A percentile compares a stretch with the other conserved stretches of the same genome.
Conservation (phyloP, 345 rosid species). For the Eucalyptus brandiana region DNA sequence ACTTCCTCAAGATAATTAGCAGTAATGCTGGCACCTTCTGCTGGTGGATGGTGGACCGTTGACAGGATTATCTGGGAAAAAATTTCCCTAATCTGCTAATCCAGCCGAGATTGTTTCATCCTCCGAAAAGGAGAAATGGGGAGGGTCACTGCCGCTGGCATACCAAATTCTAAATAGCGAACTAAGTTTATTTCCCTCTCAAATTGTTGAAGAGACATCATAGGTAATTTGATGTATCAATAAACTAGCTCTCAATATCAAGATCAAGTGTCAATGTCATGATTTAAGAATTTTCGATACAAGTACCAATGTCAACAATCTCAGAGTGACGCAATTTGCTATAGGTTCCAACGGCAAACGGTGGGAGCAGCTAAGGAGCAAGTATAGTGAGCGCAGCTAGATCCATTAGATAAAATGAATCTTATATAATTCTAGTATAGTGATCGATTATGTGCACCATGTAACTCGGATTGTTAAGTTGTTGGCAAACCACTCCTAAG, state of each 20-base stretch:
- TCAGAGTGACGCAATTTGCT: neutral
- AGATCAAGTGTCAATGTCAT: neutral
- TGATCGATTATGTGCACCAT: neutral
- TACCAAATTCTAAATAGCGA: neutral
- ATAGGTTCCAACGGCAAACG: rapidly evolving
- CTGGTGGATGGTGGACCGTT: neutral
- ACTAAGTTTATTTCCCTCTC: neutral
- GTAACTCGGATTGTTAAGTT: neutral
- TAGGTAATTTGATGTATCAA: neutral
- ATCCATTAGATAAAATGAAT: neutral
- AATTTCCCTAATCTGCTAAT: neutral
- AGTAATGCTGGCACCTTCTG: rapidly evolving
- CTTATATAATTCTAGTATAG: neutral
- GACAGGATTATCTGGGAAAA: neutral
- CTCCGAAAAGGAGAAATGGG: neutral
- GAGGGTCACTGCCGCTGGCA: neutral
- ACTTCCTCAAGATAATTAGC: neutral
- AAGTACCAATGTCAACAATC: neutral
- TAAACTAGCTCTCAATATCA: neutral
- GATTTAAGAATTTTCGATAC: neutral
- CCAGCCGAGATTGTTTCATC: neutral
- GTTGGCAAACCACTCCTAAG: neutral
- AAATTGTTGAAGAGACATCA: neutral
- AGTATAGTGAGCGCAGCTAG: neutral
- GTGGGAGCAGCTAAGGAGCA: neutral